phyloP scores from a whole-genome alignment of 169 alveolate genomes.

The Plasmodium knowlesi region DNA sequence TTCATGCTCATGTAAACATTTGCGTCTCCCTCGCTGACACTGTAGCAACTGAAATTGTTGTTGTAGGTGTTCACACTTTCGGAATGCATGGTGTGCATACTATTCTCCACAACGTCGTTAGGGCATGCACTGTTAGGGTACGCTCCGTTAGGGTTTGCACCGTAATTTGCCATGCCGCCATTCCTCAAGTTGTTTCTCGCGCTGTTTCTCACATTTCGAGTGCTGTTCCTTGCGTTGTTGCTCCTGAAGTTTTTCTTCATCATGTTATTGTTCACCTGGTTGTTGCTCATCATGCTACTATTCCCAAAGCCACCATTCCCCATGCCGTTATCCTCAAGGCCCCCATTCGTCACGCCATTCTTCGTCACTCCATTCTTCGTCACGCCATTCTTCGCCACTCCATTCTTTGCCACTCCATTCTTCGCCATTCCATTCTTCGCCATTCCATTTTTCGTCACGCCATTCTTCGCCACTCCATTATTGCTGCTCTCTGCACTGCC shows the following conservation, averaged over 20 bases:
- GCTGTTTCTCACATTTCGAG: background rate
- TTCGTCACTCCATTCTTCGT: background rate
- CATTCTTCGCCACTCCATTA: background rate
- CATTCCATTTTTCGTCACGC: background rate
- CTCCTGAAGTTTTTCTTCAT: background rate
- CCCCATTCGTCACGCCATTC: background rate
- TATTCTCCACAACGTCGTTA: slow-evolving; percentile 1
- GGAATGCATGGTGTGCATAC: background rate
- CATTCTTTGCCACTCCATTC: background rate
- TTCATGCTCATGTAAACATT: background rate
- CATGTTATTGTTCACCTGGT: background rate
- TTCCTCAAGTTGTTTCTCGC: background rate
- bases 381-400: background rate
- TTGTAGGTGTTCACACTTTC: background rate
- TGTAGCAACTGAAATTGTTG: background rate
- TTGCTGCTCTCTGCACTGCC: background rate
- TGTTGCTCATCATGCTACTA: background rate
- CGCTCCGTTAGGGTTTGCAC: background rate
- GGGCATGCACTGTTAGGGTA: background rate
- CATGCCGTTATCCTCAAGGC: background rate
- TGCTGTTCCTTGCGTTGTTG: background rate
- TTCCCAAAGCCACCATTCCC: background rate
- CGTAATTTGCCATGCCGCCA: background rate
- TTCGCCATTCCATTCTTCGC: background rate
- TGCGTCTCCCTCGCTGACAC: background rate